Percentiles rank a stretch among this genome's conserved stretches.
Conservation (phyloP, 202 grass and related monocot genomes). For the Digitaria exilis region DNA sequence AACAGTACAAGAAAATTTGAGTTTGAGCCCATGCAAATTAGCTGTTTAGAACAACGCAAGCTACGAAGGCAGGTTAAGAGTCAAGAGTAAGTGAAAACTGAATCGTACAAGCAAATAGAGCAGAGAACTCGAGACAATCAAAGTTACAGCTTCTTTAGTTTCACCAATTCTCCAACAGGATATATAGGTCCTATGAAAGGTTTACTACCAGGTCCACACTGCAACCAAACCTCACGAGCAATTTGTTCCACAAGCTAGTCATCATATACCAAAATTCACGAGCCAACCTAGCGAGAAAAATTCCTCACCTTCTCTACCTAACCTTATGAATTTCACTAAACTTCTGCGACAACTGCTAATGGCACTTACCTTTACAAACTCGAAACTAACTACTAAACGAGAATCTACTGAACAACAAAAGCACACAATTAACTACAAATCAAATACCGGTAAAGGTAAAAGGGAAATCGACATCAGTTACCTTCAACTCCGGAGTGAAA, state of each 20-base stretch:
- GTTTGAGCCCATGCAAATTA: conserved; percentile 20
- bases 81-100: neutral
- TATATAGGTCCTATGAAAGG: neutral
- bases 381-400: neutral
- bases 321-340: neutral
- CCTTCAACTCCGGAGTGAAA: conserved; percentile 93
- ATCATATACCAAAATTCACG: neutral
- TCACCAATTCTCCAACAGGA: neutral
- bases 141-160: conserved; percentile 4
- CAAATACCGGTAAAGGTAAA: neutral
- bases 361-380: neutral
- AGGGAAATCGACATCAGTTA: neutral
- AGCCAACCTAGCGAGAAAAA: neutral
- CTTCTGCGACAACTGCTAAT: neutral
- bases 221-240: neutral
- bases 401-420: neutral
- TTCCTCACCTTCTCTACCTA: neutral
- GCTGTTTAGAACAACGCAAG: conserved; percentile 14
- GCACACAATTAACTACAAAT: neutral
- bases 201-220: neutral
- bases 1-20: conserved; percentile 21
- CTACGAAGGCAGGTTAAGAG: neutral
- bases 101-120: neutral
- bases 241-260: neutral
- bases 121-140: neutral